These are phyloP conservation scores for Nakaseomyces nivariensis DNA, from an alignment of 1,139 yeast genomes.

Conservation along the genomic window DNA sequence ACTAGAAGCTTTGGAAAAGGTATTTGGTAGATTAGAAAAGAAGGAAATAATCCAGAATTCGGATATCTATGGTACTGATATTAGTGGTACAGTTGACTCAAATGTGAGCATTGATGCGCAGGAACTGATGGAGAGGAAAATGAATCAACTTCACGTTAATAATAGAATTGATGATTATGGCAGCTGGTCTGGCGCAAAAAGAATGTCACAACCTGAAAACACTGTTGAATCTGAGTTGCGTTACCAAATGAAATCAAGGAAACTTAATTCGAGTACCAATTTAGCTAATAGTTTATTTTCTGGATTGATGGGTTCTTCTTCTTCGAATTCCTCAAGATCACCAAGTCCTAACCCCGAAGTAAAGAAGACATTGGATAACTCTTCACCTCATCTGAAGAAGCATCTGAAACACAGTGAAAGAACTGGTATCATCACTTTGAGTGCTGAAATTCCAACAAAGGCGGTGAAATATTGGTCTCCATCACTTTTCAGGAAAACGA, in stretches of 20 bases:
- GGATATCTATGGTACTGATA: constrained; percentile 18
- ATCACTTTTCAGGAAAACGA: constrained; percentile 25
- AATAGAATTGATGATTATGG: constrained; percentile 9
- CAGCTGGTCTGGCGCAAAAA: constrained; percentile 5
- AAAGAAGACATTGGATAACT: not conserved
- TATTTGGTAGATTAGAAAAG: constrained; percentile 13
- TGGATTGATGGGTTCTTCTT: constrained; percentile 9
- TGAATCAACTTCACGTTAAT: constrained; percentile 15
- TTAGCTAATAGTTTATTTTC: constrained; percentile 14
- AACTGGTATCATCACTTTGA: constrained; percentile 16
- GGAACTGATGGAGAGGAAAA: constrained; percentile 15
- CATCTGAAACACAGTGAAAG: constrained; percentile 5
- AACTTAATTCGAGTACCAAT: constrained; percentile 9
- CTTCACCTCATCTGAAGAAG: not conserved
- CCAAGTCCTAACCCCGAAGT: not conserved
- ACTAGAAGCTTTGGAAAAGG: constrained; percentile 13
- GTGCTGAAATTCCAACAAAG: constrained; percentile 14
- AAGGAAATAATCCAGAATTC: constrained; percentile 13
- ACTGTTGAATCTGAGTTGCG: constrained; percentile 12
- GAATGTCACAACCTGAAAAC: not conserved
- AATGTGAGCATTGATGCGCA: constrained; percentile 11
- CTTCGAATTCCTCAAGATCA: constrained; percentile 4
- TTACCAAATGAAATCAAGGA: constrained; percentile 11
- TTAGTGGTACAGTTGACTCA: constrained; percentile 16
- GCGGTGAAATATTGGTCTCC: constrained; percentile 32